Conservation (phyloP, 305 asterid genomes). For the Fraxinus latifolia region DNA sequence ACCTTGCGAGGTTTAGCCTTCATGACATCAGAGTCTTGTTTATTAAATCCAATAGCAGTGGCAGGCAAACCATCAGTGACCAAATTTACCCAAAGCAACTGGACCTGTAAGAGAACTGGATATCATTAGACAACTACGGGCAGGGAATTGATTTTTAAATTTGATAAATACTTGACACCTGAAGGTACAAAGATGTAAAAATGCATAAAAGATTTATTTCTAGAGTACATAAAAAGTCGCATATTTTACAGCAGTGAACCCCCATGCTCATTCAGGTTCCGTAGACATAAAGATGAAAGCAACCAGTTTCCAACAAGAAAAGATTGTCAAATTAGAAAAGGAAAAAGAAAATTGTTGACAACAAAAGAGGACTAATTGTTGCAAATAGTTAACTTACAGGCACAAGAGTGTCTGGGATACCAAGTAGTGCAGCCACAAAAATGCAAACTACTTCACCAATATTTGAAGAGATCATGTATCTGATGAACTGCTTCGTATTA, state of each 20-base stretch:
- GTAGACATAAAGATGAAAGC: constrained; percentile 6
- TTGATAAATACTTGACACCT: constrained; percentile 8
- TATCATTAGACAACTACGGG: constrained; percentile 17
- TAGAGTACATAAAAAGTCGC: not conserved
- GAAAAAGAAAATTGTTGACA: not conserved
- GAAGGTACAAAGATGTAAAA: constrained; percentile 14
- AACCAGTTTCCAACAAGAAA: not conserved
- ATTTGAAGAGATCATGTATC: constrained; percentile 98
- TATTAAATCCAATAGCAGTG: constrained; percentile 97
- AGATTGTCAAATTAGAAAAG: constrained; percentile 6
- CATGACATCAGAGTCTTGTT: constrained; percentile 98
- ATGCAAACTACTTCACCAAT: constrained; percentile 99
- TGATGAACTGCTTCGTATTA: constrained; percentile 94
- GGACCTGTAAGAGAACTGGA: constrained; percentile 64
- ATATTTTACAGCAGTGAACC: constrained; percentile 1
- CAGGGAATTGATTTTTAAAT: not conserved
- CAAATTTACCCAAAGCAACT: constrained; percentile 97
- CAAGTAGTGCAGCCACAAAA: constrained; percentile 95
- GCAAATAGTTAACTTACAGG: constrained; percentile 63
- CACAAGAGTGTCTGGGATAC: constrained; percentile 96
- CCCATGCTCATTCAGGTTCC: constrained; percentile 11
- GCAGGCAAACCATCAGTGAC: constrained; percentile 99
- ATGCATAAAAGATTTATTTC: not conserved
- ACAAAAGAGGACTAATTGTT: constrained; percentile 11
- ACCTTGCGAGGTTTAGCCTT: constrained; percentile 99